A percentile compares a stretch with the other conserved stretches of the same genome.
Conservation (phyloP, 2,329 filamentous ascomycete genomes). For the Alternaria sp. region DNA sequence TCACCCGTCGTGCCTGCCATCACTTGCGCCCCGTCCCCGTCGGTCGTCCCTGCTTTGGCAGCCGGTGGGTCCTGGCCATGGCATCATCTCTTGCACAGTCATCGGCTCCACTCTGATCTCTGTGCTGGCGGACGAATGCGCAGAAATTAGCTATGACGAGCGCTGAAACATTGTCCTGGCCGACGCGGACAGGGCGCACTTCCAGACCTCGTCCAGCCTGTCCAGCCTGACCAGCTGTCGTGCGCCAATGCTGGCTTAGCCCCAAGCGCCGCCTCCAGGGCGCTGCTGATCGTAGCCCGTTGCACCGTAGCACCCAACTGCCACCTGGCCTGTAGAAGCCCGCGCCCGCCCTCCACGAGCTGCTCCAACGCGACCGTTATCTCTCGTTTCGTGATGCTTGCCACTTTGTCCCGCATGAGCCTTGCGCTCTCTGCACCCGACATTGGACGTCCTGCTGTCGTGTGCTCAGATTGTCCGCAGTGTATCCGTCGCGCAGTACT, state of each 20-base stretch:
- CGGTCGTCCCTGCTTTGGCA: constrained; percentile 7
- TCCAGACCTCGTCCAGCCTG: constrained; percentile 9
- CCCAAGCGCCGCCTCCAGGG: constrained; percentile 19
- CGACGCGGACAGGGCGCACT: constrained; percentile 1
- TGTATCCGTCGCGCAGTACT: constrained; percentile 9
- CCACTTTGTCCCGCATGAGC: constrained; percentile 13
- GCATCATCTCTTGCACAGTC: not conserved
- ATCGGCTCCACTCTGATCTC: not conserved
- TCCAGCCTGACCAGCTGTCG: constrained; percentile 18
- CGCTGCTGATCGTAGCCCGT: constrained; percentile 18
- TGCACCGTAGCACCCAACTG: constrained; percentile 18
- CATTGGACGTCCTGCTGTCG: not conserved
- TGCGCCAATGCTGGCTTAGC: constrained; percentile 27
- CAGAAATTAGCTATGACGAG: constrained; percentile 3
- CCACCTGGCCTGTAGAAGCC: constrained; percentile 37
- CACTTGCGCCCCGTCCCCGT: not conserved
- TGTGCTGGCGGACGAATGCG: not conserved
- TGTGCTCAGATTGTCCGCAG: constrained; percentile 10
- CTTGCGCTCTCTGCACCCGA: not conserved
- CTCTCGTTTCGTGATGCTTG: constrained; percentile 31
- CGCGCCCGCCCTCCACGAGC: constrained; percentile 11
- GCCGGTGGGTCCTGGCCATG: not conserved
- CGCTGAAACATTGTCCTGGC: constrained; percentile 32
- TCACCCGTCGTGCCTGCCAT: not conserved
- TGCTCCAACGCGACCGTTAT: constrained; percentile 30